Base-by-base conservation (phyloP, 768 basidiomycete species). In the Lanmaoa pseudosensibilis region DNA sequence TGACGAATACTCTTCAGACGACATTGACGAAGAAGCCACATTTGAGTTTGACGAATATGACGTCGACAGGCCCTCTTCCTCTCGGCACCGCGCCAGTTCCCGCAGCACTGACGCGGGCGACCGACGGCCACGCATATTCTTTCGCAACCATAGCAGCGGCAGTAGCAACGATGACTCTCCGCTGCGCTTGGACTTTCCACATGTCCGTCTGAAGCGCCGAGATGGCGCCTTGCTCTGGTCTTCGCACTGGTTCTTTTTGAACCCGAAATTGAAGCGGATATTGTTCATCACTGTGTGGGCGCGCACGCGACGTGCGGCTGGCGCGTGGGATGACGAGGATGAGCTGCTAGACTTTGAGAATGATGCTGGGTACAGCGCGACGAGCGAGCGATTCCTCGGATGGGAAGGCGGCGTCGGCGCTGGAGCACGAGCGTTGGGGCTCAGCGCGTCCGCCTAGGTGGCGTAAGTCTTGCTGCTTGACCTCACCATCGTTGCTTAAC, bases 201-300 rank as follows among this genome's bases (percentile, higher is more conserved):
- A 77, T 60, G 75, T 82, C 53, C 79, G 77, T 34, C 65, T 82
- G 51, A 83, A 81, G 66, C 82, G 74, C 30, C 68, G 86, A 59
- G 80, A 84, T 19, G 92, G 92, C 18, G 88, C 92, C 5, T 75
- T 98, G 55, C 79, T 98, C 8, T 98, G 95, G 95, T 94, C 92
- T 34, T 92, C 92, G 12, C 92, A 96, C 70, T 96, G 93, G 88
- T 98, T 98, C 79, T 96, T 98, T 77, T 78, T 93, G 65, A 96
- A 94, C 78, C 83, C 88, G 66, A 95, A 93, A 77, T 76, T 86
- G 74, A 97, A 95, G 77, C 86, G 95, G 21, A 84, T 98, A 65
- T 74, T 98, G 53, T 98, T 96, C 75, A 82, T 97, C 56, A 89
- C 92, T 2, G 86, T 93, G 21, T 97, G 94, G 92, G 92, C 94